These are phyloP conservation scores for Alternaria novae-zelandiae DNA, from an alignment of 2,329 filamentous ascomycete species.

Conservation along the genomic window DNA sequence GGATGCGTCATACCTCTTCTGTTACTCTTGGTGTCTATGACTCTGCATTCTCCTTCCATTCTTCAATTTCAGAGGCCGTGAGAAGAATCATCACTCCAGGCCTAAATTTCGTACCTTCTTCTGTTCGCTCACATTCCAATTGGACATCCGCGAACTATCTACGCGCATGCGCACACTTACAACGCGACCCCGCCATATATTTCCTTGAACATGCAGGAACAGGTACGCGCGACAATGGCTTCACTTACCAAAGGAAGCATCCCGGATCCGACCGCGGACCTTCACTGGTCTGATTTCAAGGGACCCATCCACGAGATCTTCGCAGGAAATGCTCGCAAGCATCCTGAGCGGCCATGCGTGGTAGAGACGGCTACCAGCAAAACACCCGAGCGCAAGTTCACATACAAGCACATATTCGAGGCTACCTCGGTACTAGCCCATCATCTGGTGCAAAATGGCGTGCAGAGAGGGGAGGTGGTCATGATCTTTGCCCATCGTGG, in stretches of 20 bases:
- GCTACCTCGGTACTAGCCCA: conserved; percentile 81
- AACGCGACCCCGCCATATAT: conserved; percentile 19
- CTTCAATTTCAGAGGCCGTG: not conserved
- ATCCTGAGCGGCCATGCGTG: conserved; percentile 73
- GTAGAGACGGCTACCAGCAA: conserved; percentile 65
- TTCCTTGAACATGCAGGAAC: conserved; percentile 13
- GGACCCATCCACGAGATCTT: conserved; percentile 77
- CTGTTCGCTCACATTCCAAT: not conserved
- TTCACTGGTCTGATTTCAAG: conserved; percentile 70
- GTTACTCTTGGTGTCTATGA: conserved; percentile 1
- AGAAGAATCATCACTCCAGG: not conserved
- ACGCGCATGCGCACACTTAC: conserved; percentile 12
- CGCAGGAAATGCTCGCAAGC: conserved; percentile 66
- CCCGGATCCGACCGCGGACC: conserved; percentile 71
- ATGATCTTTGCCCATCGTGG: conserved; percentile 89
- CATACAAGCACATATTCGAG: conserved; percentile 85
- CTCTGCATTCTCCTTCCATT: not conserved
- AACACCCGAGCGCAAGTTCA: conserved; percentile 71
- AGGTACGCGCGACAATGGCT: conserved; percentile 38
- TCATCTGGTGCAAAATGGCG: conserved; percentile 75
- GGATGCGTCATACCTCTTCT: conserved; percentile 26
- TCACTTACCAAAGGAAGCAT: conserved; percentile 41
- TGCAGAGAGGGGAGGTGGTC: conserved; percentile 82
- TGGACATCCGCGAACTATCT: not conserved
- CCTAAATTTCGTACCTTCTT: not conserved